Evolutionary conservation across 148 eudicot genomes (phyloP).

Genomic region (Chenopodium quinoa): DNA sequence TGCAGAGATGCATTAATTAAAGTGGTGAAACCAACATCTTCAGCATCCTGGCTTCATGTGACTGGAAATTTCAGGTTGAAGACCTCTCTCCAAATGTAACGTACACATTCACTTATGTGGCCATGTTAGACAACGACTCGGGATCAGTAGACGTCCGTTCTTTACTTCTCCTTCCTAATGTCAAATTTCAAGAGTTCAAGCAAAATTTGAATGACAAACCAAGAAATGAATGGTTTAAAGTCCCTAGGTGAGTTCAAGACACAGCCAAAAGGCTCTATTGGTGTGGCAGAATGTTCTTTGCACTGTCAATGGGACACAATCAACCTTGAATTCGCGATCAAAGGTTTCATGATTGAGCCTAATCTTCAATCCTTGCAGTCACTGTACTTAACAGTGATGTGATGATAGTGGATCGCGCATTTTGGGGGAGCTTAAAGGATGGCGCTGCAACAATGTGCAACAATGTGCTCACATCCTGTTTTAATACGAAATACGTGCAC

Average conservation of each 20-base stretch:
- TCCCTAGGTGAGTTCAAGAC: conserved; percentile 14
- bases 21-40: conserved; percentile 38
- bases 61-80: conserved; percentile 37
- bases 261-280: background rate
- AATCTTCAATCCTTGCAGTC: background rate
- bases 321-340: conserved; percentile 1
- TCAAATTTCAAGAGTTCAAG: background rate
- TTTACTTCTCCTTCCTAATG: conserved; percentile 46
- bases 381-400: too few species aligned
- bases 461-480: conserved; percentile 17
- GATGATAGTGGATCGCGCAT: too few species aligned
- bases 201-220: background rate
- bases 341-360: conserved; percentile 14
- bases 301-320: background rate
- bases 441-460: too few species aligned
- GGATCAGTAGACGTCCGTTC: conserved; percentile 39
- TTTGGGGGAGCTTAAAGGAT: too few species aligned
- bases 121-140: conserved; percentile 38
- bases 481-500: conserved; percentile 11
- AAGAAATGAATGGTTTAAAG: conserved; percentile 5
- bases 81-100: conserved; percentile 41
- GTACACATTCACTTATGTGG: conserved; percentile 44
- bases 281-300: conserved; percentile 2
- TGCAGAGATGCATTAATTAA: conserved; percentile 6
- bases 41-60: conserved; percentile 49